These are phyloP conservation scores for Exophiala alcalophila DNA, from an alignment of 2,329 filamentous ascomycete species.

Conservation along the genomic window DNA sequence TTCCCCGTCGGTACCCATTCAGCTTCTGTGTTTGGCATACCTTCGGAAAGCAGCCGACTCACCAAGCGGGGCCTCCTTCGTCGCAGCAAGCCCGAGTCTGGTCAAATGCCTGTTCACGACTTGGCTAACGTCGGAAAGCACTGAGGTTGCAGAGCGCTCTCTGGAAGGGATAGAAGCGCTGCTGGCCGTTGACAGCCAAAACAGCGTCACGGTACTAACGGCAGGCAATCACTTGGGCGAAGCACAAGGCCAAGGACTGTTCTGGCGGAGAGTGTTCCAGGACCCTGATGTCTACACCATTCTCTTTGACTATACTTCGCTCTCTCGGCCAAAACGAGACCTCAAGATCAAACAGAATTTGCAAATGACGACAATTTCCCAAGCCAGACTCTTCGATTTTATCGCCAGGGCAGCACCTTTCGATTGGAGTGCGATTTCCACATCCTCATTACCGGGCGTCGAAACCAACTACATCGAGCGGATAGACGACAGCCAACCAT, in stretches of 20 bases:
- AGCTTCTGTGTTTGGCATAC: slow-evolving; percentile 54
- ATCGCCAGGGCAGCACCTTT: slow-evolving; percentile 53
- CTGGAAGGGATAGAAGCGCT: slow-evolving; percentile 53
- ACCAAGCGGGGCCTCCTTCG: slow-evolving; percentile 55
- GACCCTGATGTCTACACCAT: slow-evolving; percentile 58
- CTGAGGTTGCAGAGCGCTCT: slow-evolving; percentile 55
- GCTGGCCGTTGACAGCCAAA: slow-evolving; percentile 49
- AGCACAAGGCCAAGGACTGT: slow-evolving; percentile 49
- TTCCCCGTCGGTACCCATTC: slow-evolving; percentile 52
- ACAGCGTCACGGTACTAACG: slow-evolving; percentile 30
- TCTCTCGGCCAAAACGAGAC: slow-evolving; percentile 41
- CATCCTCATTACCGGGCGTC: slow-evolving; percentile 51
- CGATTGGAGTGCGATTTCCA: slow-evolving; percentile 54
- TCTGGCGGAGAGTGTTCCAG: slow-evolving; percentile 62
- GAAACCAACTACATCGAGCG: slow-evolving; percentile 42
- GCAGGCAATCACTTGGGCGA: slow-evolving; percentile 30
- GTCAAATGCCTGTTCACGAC: slow-evolving; percentile 55
- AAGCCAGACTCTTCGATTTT: slow-evolving; percentile 59
- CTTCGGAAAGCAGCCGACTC: slow-evolving; percentile 54
- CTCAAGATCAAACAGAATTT: slow-evolving; percentile 41
- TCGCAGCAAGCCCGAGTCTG: slow-evolving; percentile 56
- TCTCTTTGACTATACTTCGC: slow-evolving; percentile 49
- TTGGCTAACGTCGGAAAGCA: slow-evolving; percentile 57
- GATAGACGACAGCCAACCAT: slow-evolving; percentile 19
- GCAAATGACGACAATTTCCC: slow-evolving; percentile 55